Percentiles rank a stretch among this genome's conserved stretches.
These are phyloP conservation scores for Gracilaria caudata DNA, from an alignment of 23 red algal species.

Conservation along the genomic window DNA sequence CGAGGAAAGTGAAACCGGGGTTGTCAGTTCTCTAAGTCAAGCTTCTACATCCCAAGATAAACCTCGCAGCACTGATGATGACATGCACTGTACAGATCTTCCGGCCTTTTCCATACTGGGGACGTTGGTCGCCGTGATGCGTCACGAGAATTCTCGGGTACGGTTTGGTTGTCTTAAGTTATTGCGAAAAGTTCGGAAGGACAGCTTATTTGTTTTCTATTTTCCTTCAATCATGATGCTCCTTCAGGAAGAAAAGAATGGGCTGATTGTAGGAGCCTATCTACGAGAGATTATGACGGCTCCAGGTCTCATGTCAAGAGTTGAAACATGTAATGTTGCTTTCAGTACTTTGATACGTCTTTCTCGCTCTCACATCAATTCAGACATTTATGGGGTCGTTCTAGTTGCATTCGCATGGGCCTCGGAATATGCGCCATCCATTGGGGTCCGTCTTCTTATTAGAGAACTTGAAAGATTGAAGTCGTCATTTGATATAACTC, in stretches of 20 bases:
- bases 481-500: conserved; percentile 24
- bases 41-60: not conserved
- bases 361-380: conserved; percentile 1
- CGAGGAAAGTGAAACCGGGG: not conserved
- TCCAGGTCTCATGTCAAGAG: conserved; percentile 10
- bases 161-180: not conserved
- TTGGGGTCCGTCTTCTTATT: conserved; percentile 24
- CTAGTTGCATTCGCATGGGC: conserved; percentile 2
- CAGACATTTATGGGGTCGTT: conserved; percentile 7
- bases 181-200: conserved; percentile 9
- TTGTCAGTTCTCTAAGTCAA: not conserved
- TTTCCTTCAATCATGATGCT: conserved; percentile 28
- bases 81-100: not conserved
- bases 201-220: conserved; percentile 16
- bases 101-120: not conserved
- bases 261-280: not conserved
- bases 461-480: conserved; percentile 29
- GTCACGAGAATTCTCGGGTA: conserved; percentile 12
- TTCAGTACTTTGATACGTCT: conserved; percentile 24
- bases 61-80: no score
- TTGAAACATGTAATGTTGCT: conserved; percentile 21
- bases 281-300: conserved; percentile 10
- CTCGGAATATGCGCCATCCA: conserved; percentile 25
- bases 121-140: conserved; percentile 4
- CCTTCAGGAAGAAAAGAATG: conserved; percentile 5